Evolutionary conservation across 257 asterid genomes (phyloP).

Genomic region (Nicotiana undulata): DNA sequence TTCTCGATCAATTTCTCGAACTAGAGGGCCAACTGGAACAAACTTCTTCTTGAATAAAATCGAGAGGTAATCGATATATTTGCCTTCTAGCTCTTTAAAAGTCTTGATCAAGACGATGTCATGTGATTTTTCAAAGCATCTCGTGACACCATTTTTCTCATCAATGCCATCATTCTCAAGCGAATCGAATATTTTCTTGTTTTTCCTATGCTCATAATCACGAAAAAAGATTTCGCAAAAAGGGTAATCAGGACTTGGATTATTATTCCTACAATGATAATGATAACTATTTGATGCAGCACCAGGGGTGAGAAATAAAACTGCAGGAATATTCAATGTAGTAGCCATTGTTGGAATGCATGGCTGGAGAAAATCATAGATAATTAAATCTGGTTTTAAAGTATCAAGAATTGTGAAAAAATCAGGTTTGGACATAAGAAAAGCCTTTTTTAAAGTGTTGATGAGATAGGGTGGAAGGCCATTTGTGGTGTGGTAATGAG

Average conservation of each 20-base stretch:
- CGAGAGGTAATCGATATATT: conserved; percentile 34
- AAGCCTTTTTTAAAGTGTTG: conserved; percentile 28
- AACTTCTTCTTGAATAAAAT: conserved; percentile 22
- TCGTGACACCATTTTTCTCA: conserved; percentile 15
- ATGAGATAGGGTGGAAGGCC: conserved; percentile 61
- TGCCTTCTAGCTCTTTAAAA: conserved; percentile 45
- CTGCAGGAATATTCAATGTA: conserved; percentile 33
- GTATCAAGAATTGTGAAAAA: conserved; percentile 33
- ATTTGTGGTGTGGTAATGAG: conserved; percentile 52
- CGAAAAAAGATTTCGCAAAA: conserved; percentile 26
- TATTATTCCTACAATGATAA: neutral
- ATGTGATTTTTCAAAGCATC: conserved; percentile 23
- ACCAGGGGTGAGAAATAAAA: conserved; percentile 31
- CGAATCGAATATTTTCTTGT: neutral
- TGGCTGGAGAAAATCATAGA: conserved; percentile 53
- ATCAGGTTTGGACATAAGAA: conserved; percentile 32
- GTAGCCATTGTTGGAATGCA: conserved; percentile 51
- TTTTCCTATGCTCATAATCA: conserved; percentile 18
- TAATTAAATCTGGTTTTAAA: conserved; percentile 47
- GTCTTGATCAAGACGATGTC: conserved; percentile 40
- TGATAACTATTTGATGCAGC: conserved; percentile 29
- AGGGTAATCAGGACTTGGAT: conserved; percentile 29
- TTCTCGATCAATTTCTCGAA: conserved; percentile 8
- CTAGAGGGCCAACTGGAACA: conserved; percentile 49
- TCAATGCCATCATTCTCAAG: neutral